Evolutionary conservation across 805 yeast genomes (phyloP), one percentile per base, ranked within the genome.

Genomic region (Metschnikowia baotianmanensis): DNA sequence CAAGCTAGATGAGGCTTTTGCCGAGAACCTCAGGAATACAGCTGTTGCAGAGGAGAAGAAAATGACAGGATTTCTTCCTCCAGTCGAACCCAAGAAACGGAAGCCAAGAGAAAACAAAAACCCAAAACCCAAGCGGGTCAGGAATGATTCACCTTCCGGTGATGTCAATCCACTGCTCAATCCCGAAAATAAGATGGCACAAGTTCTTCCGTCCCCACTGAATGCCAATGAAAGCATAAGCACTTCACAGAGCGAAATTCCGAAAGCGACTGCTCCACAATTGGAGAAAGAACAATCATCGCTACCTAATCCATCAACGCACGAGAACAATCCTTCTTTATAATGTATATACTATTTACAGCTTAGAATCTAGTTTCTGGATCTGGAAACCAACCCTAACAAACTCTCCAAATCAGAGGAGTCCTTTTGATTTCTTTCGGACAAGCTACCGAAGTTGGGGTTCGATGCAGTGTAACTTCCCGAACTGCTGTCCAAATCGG

Each of bases 21-120:
- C 86, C 0, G 93, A 86, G 51, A 67, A 70, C 6, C 59, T 84
- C 28, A 71, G 95, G 51, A 67, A 69, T 33, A 80, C 77, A 41
- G 60, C 83, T 37, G 72, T 71, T 40, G 71, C 70, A 13, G 76
- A 75, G 54, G 86, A 81, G 50, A 75, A 62, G 58, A 65, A 65
- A 37, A 60, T 69, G 67, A 50, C 61, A 8, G 75, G 75, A 11
- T 52, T 63, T 10, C 43, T 51, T 31, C 47, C 58, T 4, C 50
- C 46, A 15, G 46, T 45, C 8, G 53, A 51, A 5, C 39, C 38
- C 12, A 67, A 61, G 39, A 69, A 67, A 54, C 51, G 72, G 42
- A 67, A 63, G 46, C 51, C 54, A 13, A 57, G 58, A 43, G 68
- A 64, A 10, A 32, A 33, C 23, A 51, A 50, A 17, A 58, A 53